Base-by-base conservation (phyloP, 306 rosid genomes). In the Albizia julibrissin region DNA sequence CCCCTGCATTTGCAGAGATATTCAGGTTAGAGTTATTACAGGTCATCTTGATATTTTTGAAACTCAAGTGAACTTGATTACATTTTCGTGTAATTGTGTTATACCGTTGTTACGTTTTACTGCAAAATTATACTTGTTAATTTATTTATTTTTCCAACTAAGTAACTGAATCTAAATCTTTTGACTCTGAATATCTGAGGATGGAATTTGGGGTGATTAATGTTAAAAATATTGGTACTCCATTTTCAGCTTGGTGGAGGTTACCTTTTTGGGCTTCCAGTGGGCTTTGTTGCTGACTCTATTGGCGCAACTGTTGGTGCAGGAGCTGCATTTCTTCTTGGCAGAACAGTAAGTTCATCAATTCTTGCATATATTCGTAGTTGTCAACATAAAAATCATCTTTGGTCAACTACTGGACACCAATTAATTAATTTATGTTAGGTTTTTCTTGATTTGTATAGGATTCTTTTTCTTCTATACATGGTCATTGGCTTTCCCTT, bases 241-340 rank as follows among this genome's bases (percentile, higher is more conserved):
- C 58, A 37, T 75, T 80, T 84, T 88, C 98, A 95, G 99, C 95
- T 95, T 12, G 99, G 99, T 56, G 99, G 99, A 40, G 99, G 98
- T 72, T 95, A 95, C 88, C 97, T 95, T 87, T 93, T 95, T 78
- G 99, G 99, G 74, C 91, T 95, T 76, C 98, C 99, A 3, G 85
- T 95, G 74, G 99, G 97, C 43, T 90, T 95, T 87, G 81, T 92
- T 84, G 98, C 99, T 15, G 99, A 95, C 81, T 95, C 99, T 68
- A 86, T 95, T 59, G 98, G 99, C 79, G 98, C 98, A 34, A 85
- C 92, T 67, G 44, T 91, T 78, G 99, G 99, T 59, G 99, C 98
- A 8, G 97, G 94, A 81, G 97, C 98, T 68, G 99, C 99, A 69
- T 95, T 95, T 73, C 81, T 95, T 87, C 93, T 95, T 10, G 99